Base-by-base conservation (phyloP, 1,139 yeast genomes). In the Insectozyma bohioensis region DNA sequence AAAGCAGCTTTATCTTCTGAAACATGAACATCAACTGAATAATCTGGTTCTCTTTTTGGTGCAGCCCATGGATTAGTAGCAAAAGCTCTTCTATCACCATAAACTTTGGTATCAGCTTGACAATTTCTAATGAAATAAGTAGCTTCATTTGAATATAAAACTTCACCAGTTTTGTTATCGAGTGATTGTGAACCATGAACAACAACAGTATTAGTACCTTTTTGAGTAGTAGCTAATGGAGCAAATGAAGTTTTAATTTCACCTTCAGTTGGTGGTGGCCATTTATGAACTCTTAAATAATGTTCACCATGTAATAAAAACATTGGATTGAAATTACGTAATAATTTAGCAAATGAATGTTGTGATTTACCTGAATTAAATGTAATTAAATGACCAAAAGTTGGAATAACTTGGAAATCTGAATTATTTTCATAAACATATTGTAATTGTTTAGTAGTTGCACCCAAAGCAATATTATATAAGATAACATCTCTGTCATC, bases 281-380 rank as follows among this genome's bases (percentile, higher is more conserved):
- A 80, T 58, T 83, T 78, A 48, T 75, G 75, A 45, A 92, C 63
- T 62, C 80, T 90, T 49, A 90, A 70, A 61, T 85, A 92, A 59
- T 92, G 97, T 64, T 92, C 98, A 43, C 98, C 98, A 58, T 92
- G 97, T 51, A 92, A 72, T 55, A 92, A 73, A 63, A 82, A 72
- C 80, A 84, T 78, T 47, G 95, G 95, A 65, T 86, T 86, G 72
- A 86, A 90, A 63, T 86, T 81, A 45, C 81, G 84, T 51, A 86
- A 80, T 36, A 81, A 62, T 39, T 67, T 67, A 41, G 73, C 65
- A 54, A 78, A 75, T 24, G 80, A 71, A 37, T 73, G 57, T 39
- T 70, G 72, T 34, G 78, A 67, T 39, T 69, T 66, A 34, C 70
- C 69, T 20, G 77, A 72, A 51, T 75, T 66, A 60, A 69, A 69